These are phyloP conservation scores for Lactarius deliciosus DNA, from an alignment of 768 basidiomycete genomes.

Conservation along the genomic window DNA sequence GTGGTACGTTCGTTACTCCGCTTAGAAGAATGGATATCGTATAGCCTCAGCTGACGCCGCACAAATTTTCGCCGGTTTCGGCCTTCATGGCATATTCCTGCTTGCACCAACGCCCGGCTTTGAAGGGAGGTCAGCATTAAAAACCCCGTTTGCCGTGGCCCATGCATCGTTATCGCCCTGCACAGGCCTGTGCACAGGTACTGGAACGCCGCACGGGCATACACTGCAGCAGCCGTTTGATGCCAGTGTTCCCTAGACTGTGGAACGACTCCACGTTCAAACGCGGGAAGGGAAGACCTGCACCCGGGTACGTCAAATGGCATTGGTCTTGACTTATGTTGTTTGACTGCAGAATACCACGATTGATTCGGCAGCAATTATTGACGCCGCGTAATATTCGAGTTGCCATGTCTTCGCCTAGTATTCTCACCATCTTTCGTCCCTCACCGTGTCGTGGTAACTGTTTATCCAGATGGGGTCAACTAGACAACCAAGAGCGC, in stretches of 20 bases:
- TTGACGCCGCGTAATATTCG: not conserved
- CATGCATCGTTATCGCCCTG: conserved; percentile 20
- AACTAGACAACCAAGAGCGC: not conserved
- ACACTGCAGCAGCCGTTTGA: conserved; percentile 5
- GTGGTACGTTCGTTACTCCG: not conserved
- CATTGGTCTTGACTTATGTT: conserved; percentile 4
- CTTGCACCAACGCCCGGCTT: not conserved
- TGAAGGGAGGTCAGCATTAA: not conserved
- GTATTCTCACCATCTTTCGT: conserved; percentile 1
- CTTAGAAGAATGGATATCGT: not conserved
- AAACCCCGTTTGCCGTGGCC: conserved; percentile 15
- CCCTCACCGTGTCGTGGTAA: conserved; percentile 2
- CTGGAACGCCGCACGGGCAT: not conserved
- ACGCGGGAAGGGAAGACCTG: conserved; percentile 5
- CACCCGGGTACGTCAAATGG: conserved; percentile 19
- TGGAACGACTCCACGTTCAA: not conserved
- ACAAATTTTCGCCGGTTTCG: not conserved
- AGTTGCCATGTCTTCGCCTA: conserved; percentile 6
- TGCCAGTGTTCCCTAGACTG: conserved; percentile 5
- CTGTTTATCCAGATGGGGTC: conserved; percentile 14
- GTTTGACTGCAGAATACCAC: not conserved
- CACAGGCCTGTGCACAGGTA: conserved; percentile 8
- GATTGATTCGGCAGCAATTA: not conserved
- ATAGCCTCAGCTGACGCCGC: not conserved
- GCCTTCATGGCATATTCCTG: conserved; percentile 4